Conservation (phyloP, 1,284 basidiomycete genomes). For the Agroathelia rolfsii region DNA sequence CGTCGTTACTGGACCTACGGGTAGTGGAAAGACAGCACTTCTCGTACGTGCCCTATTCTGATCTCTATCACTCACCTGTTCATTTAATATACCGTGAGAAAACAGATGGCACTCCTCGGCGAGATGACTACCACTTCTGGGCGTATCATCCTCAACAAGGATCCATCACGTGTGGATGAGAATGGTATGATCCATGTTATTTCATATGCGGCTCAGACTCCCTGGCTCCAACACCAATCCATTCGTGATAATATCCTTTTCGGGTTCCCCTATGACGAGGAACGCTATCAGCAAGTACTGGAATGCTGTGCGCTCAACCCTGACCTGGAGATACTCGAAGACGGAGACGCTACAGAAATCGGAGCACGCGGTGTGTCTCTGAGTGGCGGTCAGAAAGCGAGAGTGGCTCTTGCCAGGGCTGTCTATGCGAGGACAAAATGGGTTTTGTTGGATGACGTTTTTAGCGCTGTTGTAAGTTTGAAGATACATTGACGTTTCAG, state of each 20-base stretch:
- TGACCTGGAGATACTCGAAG: slow-evolving; percentile 67
- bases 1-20: slow-evolving; percentile 64
- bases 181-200: slow-evolving; percentile 63
- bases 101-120: slow-evolving; percentile 53
- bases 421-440: slow-evolving; percentile 59
- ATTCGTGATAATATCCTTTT: slow-evolving; percentile 70
- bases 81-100: slow-evolving; percentile 3
- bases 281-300: slow-evolving; percentile 54
- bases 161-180: slow-evolving; percentile 45
- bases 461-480: slow-evolving; percentile 53
- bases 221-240: slow-evolving; percentile 70
- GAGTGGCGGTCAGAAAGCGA: slow-evolving; percentile 60
- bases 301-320: slow-evolving; percentile 64
- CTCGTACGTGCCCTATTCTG: slow-evolving; percentile 31
- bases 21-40: slow-evolving; percentile 73
- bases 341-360: slow-evolving; percentile 57
- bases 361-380: slow-evolving; percentile 30
- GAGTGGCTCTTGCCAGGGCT: slow-evolving; percentile 60
- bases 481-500: not conserved
- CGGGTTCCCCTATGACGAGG: slow-evolving; percentile 54
- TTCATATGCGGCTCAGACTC: slow-evolving; percentile 77
- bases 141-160: slow-evolving; percentile 54
- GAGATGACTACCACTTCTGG: slow-evolving; percentile 50
- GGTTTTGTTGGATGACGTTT: slow-evolving; percentile 61
- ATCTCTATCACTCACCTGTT: slow-evolving; percentile 3